A percentile compares a stretch with the other conserved stretches of the same genome.
phyloP scores from a whole-genome alignment of 2,329 filamentous ascomycete genomes.

The Fusarium buharicum region DNA sequence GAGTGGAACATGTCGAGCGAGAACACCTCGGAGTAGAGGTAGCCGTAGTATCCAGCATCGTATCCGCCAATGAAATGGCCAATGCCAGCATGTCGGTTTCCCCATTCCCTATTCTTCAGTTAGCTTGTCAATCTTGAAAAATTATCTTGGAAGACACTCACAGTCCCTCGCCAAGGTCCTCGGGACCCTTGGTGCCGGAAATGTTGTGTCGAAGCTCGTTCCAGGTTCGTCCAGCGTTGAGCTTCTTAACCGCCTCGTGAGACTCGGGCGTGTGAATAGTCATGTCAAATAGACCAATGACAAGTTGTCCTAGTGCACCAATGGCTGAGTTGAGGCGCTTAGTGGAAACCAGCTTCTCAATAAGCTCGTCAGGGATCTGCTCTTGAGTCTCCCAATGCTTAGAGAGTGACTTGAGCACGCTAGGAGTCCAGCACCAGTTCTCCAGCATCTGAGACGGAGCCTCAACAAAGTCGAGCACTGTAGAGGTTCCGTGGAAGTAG shows the following conservation, averaged over 20 bases:
- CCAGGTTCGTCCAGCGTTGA: slow-evolving; percentile 74
- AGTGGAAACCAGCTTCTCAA: slow-evolving; percentile 77
- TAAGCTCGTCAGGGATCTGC: slow-evolving; percentile 78
- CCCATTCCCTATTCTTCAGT: slow-evolving; percentile 67
- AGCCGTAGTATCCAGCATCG: slow-evolving; percentile 85
- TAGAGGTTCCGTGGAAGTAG: slow-evolving; percentile 74
- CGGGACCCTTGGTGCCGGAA: slow-evolving; percentile 77
- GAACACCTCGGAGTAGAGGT: slow-evolving; percentile 80
- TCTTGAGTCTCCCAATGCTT: slow-evolving; percentile 77
- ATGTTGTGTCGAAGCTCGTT: slow-evolving; percentile 79
- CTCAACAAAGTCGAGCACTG: slow-evolving; percentile 76
- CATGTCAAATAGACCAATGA: slow-evolving; percentile 89
- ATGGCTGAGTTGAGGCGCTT: slow-evolving; percentile 85
- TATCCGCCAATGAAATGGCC: slow-evolving; percentile 87
- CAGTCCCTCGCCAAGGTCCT: slow-evolving; percentile 68
- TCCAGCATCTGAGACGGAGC: slow-evolving; percentile 79
- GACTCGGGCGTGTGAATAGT: slow-evolving; percentile 75
- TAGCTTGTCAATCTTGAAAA: slow-evolving; percentile 31
- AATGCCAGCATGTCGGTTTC: slow-evolving; percentile 81
- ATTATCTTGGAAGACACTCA: slow-evolving; percentile 49
- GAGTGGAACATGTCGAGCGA: slow-evolving; percentile 87
- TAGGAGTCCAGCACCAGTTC: slow-evolving; percentile 79
- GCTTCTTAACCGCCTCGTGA: slow-evolving; percentile 73
- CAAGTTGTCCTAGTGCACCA: slow-evolving; percentile 80
- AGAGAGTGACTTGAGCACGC: slow-evolving; percentile 72